Evolutionary conservation across 371 early-diverging fungal species (phyloP).

Genomic region (Saksenaea vasiformis): DNA sequence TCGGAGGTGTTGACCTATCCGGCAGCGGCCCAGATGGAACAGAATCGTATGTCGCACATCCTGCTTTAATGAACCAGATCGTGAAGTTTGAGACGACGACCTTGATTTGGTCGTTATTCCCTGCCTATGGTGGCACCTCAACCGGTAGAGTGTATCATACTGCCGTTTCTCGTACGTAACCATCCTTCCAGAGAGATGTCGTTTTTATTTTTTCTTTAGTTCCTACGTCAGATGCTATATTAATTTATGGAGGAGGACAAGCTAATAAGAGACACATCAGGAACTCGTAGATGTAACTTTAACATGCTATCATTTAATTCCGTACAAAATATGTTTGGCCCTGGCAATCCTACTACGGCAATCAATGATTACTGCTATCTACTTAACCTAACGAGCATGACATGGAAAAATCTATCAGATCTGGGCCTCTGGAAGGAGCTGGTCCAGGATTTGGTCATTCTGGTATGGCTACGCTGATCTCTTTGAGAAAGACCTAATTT

Average conservation of each 20-base stretch:
- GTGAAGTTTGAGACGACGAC: neutral
- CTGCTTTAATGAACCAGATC: neutral
- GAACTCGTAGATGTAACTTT: no score
- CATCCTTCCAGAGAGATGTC: neutral
- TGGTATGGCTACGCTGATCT: neutral
- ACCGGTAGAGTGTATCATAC: neutral
- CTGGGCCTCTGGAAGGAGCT: neutral
- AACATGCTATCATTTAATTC: neutral
- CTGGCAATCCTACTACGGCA: neutral
- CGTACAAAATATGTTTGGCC: neutral
- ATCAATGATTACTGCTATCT: neutral
- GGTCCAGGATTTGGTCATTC: neutral
- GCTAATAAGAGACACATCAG: neutral
- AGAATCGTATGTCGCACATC: neutral
- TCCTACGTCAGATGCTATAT: neutral
- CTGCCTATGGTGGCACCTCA: neutral
- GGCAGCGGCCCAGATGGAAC: neutral
- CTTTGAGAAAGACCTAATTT: neutral
- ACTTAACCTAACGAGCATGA: neutral
- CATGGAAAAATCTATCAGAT: neutral
- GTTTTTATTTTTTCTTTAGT: neutral
- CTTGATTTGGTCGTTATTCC: neutral
- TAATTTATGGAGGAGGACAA: neutral
- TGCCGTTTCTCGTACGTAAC: neutral
- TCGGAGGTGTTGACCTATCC: neutral